Evolutionary conservation across 257 asterid species (phyloP).

Genomic region (Plectranthus barbatus): DNA sequence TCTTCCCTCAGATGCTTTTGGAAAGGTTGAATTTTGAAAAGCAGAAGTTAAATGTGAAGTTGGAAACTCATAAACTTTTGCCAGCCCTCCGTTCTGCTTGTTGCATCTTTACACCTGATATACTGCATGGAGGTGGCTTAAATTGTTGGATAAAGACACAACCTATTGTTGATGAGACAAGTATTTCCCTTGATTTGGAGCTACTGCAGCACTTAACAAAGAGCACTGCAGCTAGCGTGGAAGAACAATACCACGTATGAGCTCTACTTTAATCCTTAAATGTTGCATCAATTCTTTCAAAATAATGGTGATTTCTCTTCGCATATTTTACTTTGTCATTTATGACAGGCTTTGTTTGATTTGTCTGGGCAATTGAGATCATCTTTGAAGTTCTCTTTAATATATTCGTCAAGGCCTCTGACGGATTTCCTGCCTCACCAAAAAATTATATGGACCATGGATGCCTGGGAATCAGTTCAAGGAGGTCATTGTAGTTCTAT

Average conservation of each 20-base stretch:
- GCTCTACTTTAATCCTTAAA: not conserved
- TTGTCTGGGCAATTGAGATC: conserved; percentile 37
- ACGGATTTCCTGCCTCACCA: conserved; percentile 73
- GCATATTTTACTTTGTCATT: conserved; percentile 7
- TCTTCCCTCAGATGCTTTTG: conserved; percentile 43
- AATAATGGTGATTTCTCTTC: not conserved
- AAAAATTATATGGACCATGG: conserved; percentile 69
- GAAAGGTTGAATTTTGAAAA: conserved; percentile 54
- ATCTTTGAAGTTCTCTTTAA: conserved; percentile 46
- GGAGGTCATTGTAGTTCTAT: conserved; percentile 35
- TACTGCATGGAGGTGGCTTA: conserved; percentile 41
- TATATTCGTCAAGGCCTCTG: conserved; percentile 67
- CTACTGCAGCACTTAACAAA: conserved; percentile 51
- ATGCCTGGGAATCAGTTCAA: conserved; percentile 47
- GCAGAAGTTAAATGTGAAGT: conserved; percentile 34
- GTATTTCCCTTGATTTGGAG: conserved; percentile 62
- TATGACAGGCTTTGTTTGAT: conserved; percentile 43
- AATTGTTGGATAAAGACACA: conserved; percentile 50
- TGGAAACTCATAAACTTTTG: conserved; percentile 15
- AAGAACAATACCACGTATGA: conserved; percentile 46
- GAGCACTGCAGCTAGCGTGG: conserved; percentile 31
- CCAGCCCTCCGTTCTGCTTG: conserved; percentile 33
- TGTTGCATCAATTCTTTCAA: not conserved
- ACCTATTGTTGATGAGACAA: conserved; percentile 60
- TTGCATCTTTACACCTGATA: conserved; percentile 51